Conservation (phyloP, 345 rosid species). For the Rubroshorea leprosula region DNA sequence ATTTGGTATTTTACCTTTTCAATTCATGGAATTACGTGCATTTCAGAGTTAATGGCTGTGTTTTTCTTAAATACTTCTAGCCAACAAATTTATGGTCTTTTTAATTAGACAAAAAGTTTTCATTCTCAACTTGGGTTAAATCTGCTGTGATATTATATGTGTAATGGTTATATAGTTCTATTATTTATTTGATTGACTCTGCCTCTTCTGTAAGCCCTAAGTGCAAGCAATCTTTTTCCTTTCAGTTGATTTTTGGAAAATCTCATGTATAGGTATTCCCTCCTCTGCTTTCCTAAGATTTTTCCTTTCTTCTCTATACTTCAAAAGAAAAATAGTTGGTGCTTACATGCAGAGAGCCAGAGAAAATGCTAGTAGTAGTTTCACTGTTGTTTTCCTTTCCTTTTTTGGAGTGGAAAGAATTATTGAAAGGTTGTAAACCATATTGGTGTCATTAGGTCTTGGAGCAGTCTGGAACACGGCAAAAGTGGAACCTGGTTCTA, state of each 20-base stretch:
- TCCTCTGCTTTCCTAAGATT: no score
- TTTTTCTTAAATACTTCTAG: no score
- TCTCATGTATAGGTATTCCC: no score
- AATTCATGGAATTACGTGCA: background rate
- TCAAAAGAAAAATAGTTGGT: no score
- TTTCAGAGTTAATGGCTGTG: background rate
- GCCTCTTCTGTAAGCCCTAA: background rate
- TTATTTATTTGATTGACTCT: background rate
- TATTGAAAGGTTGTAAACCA: background rate
- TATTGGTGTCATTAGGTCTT: slow-evolving; percentile 45
- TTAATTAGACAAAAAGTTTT: no score
- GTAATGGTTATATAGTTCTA: background rate
- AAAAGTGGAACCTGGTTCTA: slow-evolving; percentile 90
- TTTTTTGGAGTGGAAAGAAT: no score
- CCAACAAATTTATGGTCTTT: no score
- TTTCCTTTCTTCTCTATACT: no score
- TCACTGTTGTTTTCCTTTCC: no score
- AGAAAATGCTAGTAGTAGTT: no score
- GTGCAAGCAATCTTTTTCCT: background rate
- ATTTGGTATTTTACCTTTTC: background rate
- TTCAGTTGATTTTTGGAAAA: no score
- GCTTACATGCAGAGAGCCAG: no score
- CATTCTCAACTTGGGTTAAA: background rate
- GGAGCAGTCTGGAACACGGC: slow-evolving; percentile 99
- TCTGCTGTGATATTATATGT: background rate